These are phyloP conservation scores for Entophlyctis helioformis DNA, from an alignment of 192 early-diverging fungal species.

Conservation along the genomic window DNA sequence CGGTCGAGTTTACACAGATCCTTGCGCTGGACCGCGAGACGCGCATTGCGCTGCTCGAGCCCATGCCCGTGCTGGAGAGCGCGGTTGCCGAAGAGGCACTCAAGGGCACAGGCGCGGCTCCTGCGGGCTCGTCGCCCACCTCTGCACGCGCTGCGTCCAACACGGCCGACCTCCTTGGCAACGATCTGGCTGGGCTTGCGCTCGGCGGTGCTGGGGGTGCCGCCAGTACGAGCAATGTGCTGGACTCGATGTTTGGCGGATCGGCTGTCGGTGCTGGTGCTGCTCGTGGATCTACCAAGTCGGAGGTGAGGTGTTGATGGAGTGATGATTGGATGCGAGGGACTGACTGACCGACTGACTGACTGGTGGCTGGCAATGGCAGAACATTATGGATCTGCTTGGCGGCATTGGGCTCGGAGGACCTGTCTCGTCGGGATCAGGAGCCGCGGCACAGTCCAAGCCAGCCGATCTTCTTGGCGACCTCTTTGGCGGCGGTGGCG, in stretches of 20 bases:
- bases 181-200: constrained; percentile 10
- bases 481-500: constrained; percentile 29
- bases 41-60: constrained; percentile 52
- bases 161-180: constrained; percentile 5
- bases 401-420: constrained; percentile 34
- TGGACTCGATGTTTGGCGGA: constrained; percentile 28
- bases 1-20: constrained; percentile 78
- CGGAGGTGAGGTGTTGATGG: constrained; percentile 23
- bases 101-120: constrained; percentile 11
- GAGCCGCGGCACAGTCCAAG: neutral
- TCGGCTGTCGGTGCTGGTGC: neutral
- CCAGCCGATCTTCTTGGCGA: constrained; percentile 36
- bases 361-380: neutral
- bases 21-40: constrained; percentile 51
- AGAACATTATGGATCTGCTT: constrained; percentile 49
- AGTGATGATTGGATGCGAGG: too few relatives aligned
- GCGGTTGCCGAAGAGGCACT: constrained; percentile 35
- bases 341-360: too few relatives aligned
- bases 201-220: constrained; percentile 2
- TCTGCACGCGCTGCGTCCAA: constrained; percentile 9
- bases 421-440: neutral
- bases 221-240: constrained; percentile 13
- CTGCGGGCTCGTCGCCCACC: neutral
- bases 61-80: constrained; percentile 75
- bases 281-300: constrained; percentile 11